A percentile compares a stretch with the other conserved stretches of the same genome.
Conservation (phyloP, 257 asterid genomes). For the Fraxinus pennsylvanica region DNA sequence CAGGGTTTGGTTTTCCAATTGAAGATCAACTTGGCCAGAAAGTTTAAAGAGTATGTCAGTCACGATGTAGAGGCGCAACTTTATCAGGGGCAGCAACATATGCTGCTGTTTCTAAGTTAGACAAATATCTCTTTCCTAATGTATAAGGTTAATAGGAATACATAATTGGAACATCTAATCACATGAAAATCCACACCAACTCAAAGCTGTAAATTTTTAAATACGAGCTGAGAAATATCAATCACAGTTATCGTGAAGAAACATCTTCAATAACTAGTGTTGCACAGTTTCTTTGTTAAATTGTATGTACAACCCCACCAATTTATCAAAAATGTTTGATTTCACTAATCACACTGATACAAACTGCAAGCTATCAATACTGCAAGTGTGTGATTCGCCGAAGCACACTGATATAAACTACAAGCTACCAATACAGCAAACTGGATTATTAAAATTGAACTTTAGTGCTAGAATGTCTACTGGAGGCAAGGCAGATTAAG, state of each 20-base stretch:
- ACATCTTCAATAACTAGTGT: background rate
- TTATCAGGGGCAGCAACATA: no score
- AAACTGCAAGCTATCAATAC: background rate
- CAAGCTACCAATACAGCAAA: background rate
- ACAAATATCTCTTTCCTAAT: no score
- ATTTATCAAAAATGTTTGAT: no score
- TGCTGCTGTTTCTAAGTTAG: no score
- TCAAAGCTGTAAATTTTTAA: no score
- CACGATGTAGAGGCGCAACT: no score
- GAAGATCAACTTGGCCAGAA: background rate
- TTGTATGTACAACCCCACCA: no score
- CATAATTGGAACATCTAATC: no score
- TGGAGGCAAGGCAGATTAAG: slow-evolving; percentile 39
- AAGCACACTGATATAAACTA: background rate
- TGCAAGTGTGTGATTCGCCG: no score
- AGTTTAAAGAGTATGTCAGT: background rate
- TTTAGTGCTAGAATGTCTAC: background rate
- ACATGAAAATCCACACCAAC: no score
- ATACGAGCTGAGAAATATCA: background rate
- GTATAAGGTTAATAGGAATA: no score
- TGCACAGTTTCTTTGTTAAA: background rate
- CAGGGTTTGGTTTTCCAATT: background rate
- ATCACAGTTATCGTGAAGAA: background rate
- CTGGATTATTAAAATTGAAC: background rate
- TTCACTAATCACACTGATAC: background rate